Percentiles rank a stretch among this genome's conserved stretches.
Evolutionary conservation across 306 rosid genomes (phyloP).

Genomic region (Astragalus membranaceus): DNA sequence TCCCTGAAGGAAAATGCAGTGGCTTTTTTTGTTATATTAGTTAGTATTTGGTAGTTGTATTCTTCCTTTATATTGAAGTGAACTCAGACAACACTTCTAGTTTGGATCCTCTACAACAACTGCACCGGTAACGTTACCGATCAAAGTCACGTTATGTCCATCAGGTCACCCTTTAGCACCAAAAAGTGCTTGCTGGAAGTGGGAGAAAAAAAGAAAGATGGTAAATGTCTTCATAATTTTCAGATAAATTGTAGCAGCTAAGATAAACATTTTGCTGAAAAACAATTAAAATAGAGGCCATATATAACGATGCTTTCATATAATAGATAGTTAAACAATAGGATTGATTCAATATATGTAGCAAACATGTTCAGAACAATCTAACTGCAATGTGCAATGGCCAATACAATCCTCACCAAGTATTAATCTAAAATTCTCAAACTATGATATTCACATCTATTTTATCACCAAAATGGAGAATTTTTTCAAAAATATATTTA

Average conservation of each 20-base stretch:
- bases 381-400: background rate
- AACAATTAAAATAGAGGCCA: background rate
- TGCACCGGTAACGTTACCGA: background rate
- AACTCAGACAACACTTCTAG: background rate
- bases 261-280: background rate
- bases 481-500: too few relatives aligned
- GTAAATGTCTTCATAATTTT: background rate
- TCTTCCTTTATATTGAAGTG: slow-evolving; percentile 11
- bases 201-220: background rate
- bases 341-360: background rate
- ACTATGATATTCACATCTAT: too few relatives aligned
- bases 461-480: too few relatives aligned
- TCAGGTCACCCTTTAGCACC: slow-evolving; percentile 33
- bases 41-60: background rate
- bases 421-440: background rate
- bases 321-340: background rate
- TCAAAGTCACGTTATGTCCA: background rate
- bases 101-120: too few relatives aligned
- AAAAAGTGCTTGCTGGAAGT: slow-evolving; percentile 31
- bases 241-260: background rate
- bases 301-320: too few relatives aligned
- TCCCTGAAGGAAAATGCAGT: background rate
- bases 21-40: background rate
- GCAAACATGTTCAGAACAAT: background rate
- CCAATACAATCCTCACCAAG: too few relatives aligned